These are phyloP conservation scores for Fusarium tricinctum DNA, from an alignment of 2,329 filamentous ascomycete species.

Conservation along the genomic window DNA sequence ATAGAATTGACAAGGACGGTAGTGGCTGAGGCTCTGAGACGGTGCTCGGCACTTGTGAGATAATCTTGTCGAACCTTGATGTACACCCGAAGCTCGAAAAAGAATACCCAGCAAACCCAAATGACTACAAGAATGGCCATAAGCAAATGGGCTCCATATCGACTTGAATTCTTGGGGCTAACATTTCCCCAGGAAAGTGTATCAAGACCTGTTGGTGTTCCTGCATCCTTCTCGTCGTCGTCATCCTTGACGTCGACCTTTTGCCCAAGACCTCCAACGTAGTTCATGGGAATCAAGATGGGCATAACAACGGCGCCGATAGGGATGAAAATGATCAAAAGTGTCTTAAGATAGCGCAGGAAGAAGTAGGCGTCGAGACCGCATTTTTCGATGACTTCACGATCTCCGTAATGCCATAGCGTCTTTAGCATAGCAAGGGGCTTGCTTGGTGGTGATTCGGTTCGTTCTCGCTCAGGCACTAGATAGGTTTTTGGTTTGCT, in stretches of 20 bases:
- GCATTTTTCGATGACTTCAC: slow-evolving; percentile 93
- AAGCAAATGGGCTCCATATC: slow-evolving; percentile 88
- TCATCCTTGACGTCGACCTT: slow-evolving; percentile 60
- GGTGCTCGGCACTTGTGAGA: slow-evolving; percentile 93
- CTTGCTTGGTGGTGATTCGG: slow-evolving; percentile 75
- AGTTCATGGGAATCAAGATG: slow-evolving; percentile 88
- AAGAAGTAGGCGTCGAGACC: slow-evolving; percentile 98
- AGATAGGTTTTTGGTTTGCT: slow-evolving; percentile 89
- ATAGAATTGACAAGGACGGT: slow-evolving; percentile 95
- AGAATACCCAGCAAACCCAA: slow-evolving; percentile 91
- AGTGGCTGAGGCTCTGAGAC: slow-evolving; percentile 91
- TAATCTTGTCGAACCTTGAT: slow-evolving; percentile 95
- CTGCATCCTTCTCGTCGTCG: slow-evolving; percentile 45
- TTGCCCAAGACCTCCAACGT: slow-evolving; percentile 75
- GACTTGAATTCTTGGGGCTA: slow-evolving; percentile 70
- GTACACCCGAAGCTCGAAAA: slow-evolving; percentile 86
- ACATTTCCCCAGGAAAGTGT: slow-evolving; percentile 91
- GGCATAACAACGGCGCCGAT: slow-evolving; percentile 84
- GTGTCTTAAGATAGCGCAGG: slow-evolving; percentile 81
- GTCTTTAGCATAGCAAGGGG: slow-evolving; percentile 66
- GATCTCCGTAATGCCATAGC: slow-evolving; percentile 77
- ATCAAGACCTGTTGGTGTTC: slow-evolving; percentile 74
- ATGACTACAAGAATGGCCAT: slow-evolving; percentile 82
- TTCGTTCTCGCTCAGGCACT: slow-evolving; percentile 86
- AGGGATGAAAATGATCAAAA: slow-evolving; percentile 92